Percentiles rank a stretch among this genome's conserved stretches.
Evolutionary conservation across 257 asterid species (phyloP).

Genomic region (Nicotiana knightiana): DNA sequence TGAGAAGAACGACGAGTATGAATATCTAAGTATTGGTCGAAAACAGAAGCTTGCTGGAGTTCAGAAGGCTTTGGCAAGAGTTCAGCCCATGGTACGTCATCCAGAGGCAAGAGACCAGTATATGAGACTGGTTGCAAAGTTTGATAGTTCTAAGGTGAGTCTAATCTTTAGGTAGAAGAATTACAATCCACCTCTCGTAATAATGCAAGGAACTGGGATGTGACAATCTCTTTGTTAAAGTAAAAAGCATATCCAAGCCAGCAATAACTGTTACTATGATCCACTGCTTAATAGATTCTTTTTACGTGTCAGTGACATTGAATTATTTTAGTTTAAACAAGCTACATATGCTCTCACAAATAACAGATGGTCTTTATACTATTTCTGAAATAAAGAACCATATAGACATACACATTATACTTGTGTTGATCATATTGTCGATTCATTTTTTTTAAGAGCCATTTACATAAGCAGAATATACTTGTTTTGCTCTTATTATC

Average conservation of each 20-base stretch:
- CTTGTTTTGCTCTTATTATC: neutral
- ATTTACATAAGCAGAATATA: neutral
- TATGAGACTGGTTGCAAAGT: constrained; percentile 16
- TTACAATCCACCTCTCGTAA: neutral
- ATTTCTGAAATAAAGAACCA: neutral
- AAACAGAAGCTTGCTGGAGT: constrained; percentile 22
- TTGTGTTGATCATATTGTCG: neutral
- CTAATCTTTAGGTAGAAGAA: neutral
- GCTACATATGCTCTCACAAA: neutral
- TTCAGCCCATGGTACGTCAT: constrained; percentile 21
- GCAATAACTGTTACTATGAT: neutral
- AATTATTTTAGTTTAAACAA: neutral
- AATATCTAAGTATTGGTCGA: constrained; percentile 10
- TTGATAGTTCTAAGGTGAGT: constrained; percentile 20
- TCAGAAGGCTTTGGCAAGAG: constrained; percentile 23
- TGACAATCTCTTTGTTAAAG: neutral
- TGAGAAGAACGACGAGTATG: constrained; percentile 24
- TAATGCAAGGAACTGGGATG: neutral
- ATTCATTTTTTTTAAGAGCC: neutral
- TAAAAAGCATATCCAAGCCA: neutral
- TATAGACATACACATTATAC: too few species aligned
- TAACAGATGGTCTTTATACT: neutral
- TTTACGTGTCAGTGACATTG: neutral
- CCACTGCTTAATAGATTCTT: neutral
- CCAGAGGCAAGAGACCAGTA: constrained; percentile 27